These are phyloP conservation scores for Nemania sp. DNA, from an alignment of 2,329 filamentous ascomycete species.

Conservation along the genomic window DNA sequence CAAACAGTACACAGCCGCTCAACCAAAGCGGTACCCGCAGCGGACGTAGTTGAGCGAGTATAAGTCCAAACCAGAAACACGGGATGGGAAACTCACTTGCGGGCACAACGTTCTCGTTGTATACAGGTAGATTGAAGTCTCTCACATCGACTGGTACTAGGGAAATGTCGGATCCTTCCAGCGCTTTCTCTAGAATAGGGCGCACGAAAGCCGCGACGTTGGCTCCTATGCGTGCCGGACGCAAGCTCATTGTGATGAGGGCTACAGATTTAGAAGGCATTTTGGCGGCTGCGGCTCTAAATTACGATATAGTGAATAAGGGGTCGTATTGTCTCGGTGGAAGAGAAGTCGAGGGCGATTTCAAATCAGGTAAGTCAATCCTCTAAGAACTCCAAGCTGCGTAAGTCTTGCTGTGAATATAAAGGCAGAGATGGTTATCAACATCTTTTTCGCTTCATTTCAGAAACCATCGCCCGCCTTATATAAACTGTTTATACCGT, in stretches of 20 bases:
- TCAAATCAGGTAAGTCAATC: not conserved
- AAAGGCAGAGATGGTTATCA: not conserved
- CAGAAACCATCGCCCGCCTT: not conserved
- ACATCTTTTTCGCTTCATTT: not conserved
- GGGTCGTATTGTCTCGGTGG: not conserved
- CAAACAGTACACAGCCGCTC: not conserved
- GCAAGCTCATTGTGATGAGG: slow-evolving; percentile 54
- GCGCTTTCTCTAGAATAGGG: slow-evolving; percentile 44
- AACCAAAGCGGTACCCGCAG: not conserved
- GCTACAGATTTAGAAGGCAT: slow-evolving; percentile 51
- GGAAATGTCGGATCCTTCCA: slow-evolving; percentile 38
- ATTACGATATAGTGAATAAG: not conserved
- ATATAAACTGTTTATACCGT: not conserved
- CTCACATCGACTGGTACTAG: slow-evolving; percentile 54
- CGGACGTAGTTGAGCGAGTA: too few relatives aligned
- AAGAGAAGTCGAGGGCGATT: not conserved
- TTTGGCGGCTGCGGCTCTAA: slow-evolving; percentile 10
- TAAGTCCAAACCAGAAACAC: not conserved
- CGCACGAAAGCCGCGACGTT: slow-evolving; percentile 52
- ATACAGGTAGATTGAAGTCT: slow-evolving; percentile 58
- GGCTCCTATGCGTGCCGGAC: slow-evolving; percentile 51
- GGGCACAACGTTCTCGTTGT: slow-evolving; percentile 57
- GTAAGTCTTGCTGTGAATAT: not conserved
- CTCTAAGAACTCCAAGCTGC: not conserved
- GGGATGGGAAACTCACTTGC: slow-evolving; percentile 26